Evolutionary conservation across 2,329 filamentous ascomycete species (phyloP), one percentile per base, ranked within the genome.

Genomic region (Cordyceps tenuipes): DNA sequence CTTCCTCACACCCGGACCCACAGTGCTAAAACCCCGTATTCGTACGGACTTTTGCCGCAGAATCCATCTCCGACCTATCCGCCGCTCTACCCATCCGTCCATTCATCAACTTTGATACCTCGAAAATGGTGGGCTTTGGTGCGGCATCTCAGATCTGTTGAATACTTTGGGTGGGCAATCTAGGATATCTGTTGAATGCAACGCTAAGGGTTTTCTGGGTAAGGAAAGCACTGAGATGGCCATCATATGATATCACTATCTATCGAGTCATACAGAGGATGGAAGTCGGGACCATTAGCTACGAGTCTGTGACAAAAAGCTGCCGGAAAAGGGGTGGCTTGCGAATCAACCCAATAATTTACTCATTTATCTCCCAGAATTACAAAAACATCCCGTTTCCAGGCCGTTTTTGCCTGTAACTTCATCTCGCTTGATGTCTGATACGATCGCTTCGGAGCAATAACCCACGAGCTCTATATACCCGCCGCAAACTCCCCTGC

Each of bases 1-100:
- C 56, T 51, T 58, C 36, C 56, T 21, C 36, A 10, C 26, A 39
- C 13, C 36, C 56, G 56, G 56, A 51, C 56, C 56, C 56, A 57
- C 46, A 39, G 5, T 23, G 5, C 39, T 44, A 34, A 41, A 21
- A 19, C n/a, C n/a, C 7, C 34, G 9, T 36, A n/a, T n/a, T 43
- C 39, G 15, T 17, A 43, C 44, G 54, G 54, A 57, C 31, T 57
- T 57, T 29, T 57, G n/a, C 48, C 53, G 48, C 13, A n/a, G 44
- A 7, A 48, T 48, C 31, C n/a, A 31, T 57, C 44, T 48, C 54
- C 44, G 54, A 39, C 21, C 8, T 36, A 48, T 48, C 44, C 54
- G 54, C 44, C 54, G 54, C 44, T 36, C 15, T 43, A 29, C 34
- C 15, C 47, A 17, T 31, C n/a, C 19, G 12, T 39, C n/a, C 19